A percentile compares a stretch with the other conserved stretches of the same genome.
Evolutionary conservation across 163 green algal species (phyloP).

Genomic region (Scenedesmus sp.): DNA sequence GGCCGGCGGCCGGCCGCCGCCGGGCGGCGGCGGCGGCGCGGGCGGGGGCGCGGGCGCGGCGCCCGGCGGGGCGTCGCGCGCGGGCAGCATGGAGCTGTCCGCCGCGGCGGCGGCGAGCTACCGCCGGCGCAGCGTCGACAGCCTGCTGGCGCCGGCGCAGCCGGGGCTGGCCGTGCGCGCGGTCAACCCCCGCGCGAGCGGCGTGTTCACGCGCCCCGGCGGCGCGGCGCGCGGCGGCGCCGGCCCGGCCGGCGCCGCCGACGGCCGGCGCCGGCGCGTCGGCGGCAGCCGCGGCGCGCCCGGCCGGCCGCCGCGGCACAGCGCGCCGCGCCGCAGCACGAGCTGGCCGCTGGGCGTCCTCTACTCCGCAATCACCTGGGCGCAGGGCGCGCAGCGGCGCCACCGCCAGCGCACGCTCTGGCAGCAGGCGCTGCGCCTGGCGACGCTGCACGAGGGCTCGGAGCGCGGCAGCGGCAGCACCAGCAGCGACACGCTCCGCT

Average conservation of each 20-base stretch:
- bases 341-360: too few species aligned
- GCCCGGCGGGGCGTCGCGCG: background rate
- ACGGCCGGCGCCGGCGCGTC: background rate
- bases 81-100: background rate
- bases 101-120: background rate
- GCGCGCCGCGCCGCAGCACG: background rate
- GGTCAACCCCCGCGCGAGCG: too few species aligned
- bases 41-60: background rate
- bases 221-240: too few species aligned
- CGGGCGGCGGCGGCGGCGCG: background rate
- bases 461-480: constrained; percentile 4
- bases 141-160: too few species aligned
- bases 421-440: background rate
- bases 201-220: too few species aligned
- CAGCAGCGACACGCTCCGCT: background rate
- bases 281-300: background rate
- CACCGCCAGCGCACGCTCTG: background rate
- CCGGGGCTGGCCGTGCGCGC: too few species aligned
- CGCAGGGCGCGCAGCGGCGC: too few species aligned
- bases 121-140: background rate
- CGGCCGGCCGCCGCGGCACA: background rate
- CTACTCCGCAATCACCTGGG: too few species aligned
- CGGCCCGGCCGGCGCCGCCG: background rate
- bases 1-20: too few species aligned
- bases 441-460: background rate